Base-by-base conservation (phyloP, 148 eudicot genomes). In the Fagopyrum esculentum region DNA sequence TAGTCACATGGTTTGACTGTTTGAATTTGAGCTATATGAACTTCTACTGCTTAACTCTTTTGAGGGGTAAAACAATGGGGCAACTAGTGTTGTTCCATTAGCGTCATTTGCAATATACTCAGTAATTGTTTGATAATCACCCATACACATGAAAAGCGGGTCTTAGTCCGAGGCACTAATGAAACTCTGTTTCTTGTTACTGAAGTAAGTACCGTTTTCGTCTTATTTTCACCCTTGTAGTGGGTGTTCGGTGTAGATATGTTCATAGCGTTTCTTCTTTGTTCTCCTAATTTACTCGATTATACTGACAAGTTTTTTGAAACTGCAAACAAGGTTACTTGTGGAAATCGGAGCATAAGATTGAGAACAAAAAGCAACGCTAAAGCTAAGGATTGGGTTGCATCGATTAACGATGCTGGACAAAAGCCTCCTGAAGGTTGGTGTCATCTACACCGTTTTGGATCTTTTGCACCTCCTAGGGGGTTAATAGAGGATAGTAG, bases 391-490 rank as follows among this genome's bases (percentile, higher is more conserved):
- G 95, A 91, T 52, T 93, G 98, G 98, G 91, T 93, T 79, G 84
- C 91, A 71, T 90, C 97, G 73, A 89, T 93, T 51, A 93, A 93
- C 85, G 98, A 91, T 89, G 97, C 91, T 80, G 98, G 91, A 77
- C 85, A 91, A 80, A 88, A 86, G 73, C 97, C 96, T 66, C 97
- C 97, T 68, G 98, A 93, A 79, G 97, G 98, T 59, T 91, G 95
- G 98, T 93, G 98, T 81, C 89, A 93, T 78, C 98, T 95, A 29
- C 97, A 93, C 68, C 95, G 98, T 40, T 93, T 87, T 84, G 97
- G 94, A 54, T 93, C 98, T 79, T 93, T 84, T 87, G 98, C 98
- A 79, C 95, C 98, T 73, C 97, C 93, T 10, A 85, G 98, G 77
- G 98, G 98, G 61, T 81, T 93, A 81, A 87, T 86, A 56, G 97